Evolutionary conservation across 345 rosid species (phyloP).

Genomic region (Carallia pectinifolia): DNA sequence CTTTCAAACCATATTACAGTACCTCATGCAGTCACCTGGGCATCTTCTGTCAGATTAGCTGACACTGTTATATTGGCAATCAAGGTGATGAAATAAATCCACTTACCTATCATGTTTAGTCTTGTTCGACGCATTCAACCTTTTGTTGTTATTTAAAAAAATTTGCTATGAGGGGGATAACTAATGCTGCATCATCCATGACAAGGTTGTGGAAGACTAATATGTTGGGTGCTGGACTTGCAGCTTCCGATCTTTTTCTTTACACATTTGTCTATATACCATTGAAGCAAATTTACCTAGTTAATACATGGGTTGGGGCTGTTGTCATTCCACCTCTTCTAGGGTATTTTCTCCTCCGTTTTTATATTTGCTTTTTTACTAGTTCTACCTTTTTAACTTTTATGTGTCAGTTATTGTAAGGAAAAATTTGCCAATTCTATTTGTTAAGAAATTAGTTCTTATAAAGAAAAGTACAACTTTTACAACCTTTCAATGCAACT

Average conservation of each 20-base stretch:
- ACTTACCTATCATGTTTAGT: slow-evolving; percentile 13
- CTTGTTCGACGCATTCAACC: neutral
- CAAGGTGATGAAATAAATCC: slow-evolving; percentile 51
- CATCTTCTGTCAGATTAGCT: slow-evolving; percentile 64
- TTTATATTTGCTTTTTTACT: slow-evolving; percentile 75
- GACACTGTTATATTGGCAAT: slow-evolving; percentile 77
- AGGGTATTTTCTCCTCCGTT: slow-evolving; percentile 83
- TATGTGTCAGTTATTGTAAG: too few relatives aligned
- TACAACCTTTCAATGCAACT: too few relatives aligned
- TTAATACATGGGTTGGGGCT: slow-evolving; percentile 97
- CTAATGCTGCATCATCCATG: slow-evolving; percentile 39
- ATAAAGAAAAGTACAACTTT: too few relatives aligned
- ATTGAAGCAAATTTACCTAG: slow-evolving; percentile 95
- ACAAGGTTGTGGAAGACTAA: slow-evolving; percentile 91
- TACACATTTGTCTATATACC: slow-evolving; percentile 25
- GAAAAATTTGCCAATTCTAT: too few relatives aligned
- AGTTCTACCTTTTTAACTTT: neutral
- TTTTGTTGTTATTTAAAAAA: neutral
- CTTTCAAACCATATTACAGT: slow-evolving; percentile 77
- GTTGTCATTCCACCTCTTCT: slow-evolving; percentile 95
- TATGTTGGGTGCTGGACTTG: slow-evolving; percentile 77
- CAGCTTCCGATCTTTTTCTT: slow-evolving; percentile 21
- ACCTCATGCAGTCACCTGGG: slow-evolving; percentile 78
- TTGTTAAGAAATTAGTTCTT: too few relatives aligned
- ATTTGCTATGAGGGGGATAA: slow-evolving; percentile 14